Evolutionary conservation across 225 moss, liverwort and hornwort genomes (phyloP).

Genomic region (Sphagnum contortum): DNA sequence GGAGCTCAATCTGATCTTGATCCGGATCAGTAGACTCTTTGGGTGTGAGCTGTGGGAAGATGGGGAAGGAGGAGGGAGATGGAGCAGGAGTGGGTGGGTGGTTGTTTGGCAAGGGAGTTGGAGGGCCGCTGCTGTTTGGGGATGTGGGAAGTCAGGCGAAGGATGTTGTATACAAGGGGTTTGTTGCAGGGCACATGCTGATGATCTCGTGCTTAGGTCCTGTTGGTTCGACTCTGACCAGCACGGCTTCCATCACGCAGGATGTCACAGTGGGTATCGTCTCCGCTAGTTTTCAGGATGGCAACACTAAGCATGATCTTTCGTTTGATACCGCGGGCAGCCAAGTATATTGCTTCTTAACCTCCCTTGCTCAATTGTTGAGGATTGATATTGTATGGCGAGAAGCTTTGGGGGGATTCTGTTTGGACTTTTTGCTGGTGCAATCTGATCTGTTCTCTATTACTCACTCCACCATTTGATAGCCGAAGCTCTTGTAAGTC

Average conservation of each 20-base stretch:
- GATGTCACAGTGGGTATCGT: slow-evolving; percentile 55
- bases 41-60: too few relatives aligned
- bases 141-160: slow-evolving; percentile 74
- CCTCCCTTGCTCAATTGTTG: slow-evolving; percentile 7
- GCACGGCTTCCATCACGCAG: slow-evolving; percentile 56
- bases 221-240: slow-evolving; percentile 44
- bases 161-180: slow-evolving; percentile 72
- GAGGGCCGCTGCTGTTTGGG: slow-evolving; percentile 38
- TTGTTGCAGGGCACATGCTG: slow-evolving; percentile 58
- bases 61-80: too few relatives aligned
- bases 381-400: neutral
- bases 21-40: too few relatives aligned
- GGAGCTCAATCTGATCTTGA: too few relatives aligned
- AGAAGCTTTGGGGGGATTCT: neutral
- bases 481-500: neutral
- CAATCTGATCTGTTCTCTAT: neutral
- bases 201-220: slow-evolving; percentile 69
- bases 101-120: too few relatives aligned
- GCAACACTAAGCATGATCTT: slow-evolving; percentile 33
- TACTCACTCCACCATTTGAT: neutral
- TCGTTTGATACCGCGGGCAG: slow-evolving; percentile 57
- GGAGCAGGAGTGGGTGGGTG: too few relatives aligned
- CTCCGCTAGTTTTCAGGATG: slow-evolving; percentile 42
- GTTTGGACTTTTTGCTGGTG: neutral
- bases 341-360: slow-evolving; percentile 13